Percentiles rank a stretch among this genome's conserved stretches.
These are phyloP conservation scores for Sporothrix euskadiensis DNA, from an alignment of 2,329 filamentous ascomycete genomes.

Conservation along the genomic window DNA sequence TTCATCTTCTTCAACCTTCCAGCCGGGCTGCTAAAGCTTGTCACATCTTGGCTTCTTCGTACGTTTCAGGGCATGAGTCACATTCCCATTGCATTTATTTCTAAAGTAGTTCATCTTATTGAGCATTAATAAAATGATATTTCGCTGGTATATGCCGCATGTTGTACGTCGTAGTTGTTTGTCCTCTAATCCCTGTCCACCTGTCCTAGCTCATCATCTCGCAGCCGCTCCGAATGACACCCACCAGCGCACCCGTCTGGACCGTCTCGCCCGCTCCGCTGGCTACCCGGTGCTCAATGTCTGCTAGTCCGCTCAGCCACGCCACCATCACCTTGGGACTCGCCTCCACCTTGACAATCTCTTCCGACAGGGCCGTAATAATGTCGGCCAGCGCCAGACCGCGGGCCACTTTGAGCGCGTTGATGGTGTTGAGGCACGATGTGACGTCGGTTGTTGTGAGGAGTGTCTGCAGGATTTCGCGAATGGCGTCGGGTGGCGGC, in stretches of 20 bases:
- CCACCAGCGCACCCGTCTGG: constrained; percentile 90
- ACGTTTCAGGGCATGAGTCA: not conserved
- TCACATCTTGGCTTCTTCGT: not conserved
- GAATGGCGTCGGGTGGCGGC: constrained; percentile 85
- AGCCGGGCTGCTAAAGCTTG: not conserved
- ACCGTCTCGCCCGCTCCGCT: constrained; percentile 83
- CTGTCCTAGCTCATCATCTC: constrained; percentile 59
- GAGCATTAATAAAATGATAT: not conserved
- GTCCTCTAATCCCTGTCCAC: not conserved
- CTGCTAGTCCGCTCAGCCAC: constrained; percentile 88
- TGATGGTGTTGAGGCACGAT: constrained; percentile 83
- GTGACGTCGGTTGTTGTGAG: constrained; percentile 84
- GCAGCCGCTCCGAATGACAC: constrained; percentile 81
- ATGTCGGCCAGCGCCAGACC: constrained; percentile 93
- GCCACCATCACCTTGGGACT: constrained; percentile 82
- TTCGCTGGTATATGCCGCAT: constrained; percentile 15
- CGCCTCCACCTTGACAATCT: constrained; percentile 79
- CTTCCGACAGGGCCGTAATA: constrained; percentile 79
- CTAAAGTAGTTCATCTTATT: not conserved
- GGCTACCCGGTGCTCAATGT: constrained; percentile 88
- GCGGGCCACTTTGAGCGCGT: constrained; percentile 79
- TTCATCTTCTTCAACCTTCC: not conserved
- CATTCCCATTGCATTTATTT: not conserved
- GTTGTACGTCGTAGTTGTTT: not conserved
- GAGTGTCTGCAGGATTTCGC: constrained; percentile 78